Conservation (phyloP, 106 monocot species). For the Dendrobium chrysotoxum region DNA sequence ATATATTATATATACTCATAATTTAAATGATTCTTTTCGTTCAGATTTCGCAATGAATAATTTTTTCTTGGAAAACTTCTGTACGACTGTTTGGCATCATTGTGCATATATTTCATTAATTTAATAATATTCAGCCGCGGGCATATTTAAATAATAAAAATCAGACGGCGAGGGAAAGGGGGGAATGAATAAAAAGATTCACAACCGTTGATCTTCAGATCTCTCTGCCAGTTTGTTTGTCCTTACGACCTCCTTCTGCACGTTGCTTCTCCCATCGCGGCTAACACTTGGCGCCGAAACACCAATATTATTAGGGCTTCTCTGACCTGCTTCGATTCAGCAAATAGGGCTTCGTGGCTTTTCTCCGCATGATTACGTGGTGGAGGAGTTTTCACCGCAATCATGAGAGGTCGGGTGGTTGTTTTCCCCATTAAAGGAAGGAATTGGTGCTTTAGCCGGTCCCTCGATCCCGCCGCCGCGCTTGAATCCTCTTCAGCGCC, state of each 20-base stretch:
- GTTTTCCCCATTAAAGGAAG: constrained; percentile 84
- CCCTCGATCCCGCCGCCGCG: constrained; percentile 21
- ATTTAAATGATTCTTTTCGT: too few species aligned
- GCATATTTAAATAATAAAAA: too few species aligned
- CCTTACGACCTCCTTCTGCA: neutral
- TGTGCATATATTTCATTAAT: too few species aligned
- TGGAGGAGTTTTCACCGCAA: neutral
- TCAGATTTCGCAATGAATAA: too few species aligned
- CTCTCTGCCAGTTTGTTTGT: neutral
- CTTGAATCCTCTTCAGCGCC: constrained; percentile 23
- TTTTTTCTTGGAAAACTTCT: too few species aligned
- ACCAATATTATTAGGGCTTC: neutral
- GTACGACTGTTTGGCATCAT: too few species aligned
- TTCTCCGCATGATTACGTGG: neutral
- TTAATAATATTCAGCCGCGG: too few species aligned
- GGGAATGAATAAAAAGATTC: neutral
- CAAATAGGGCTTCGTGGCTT: neutral
- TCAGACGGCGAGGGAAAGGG: neutral
- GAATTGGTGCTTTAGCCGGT: constrained; percentile 67
- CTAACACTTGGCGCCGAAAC: neutral
- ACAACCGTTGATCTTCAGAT: neutral
- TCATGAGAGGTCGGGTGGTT: constrained; percentile 70
- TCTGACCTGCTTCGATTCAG: neutral
- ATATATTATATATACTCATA: too few species aligned
- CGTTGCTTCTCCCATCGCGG: neutral